Evolutionary conservation across 2,329 filamentous ascomycete species (phyloP), one percentile per base, ranked within the genome.

Genomic region (Diatrype stigma): DNA sequence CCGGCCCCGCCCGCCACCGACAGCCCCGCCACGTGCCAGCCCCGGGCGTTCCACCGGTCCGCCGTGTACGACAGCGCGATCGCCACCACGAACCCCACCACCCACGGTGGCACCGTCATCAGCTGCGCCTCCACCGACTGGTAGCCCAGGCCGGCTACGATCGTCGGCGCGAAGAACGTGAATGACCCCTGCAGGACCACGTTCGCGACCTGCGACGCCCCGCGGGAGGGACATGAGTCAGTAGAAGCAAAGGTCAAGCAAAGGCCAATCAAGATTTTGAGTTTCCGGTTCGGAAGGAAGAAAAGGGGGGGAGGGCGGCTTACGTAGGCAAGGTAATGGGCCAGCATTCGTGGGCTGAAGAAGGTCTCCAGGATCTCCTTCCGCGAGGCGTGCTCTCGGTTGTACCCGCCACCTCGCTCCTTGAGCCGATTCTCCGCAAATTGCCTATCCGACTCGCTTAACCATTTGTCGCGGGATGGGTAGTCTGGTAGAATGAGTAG

Each of bases 141-240:
- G 35, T 63, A 65, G 2, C 63, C 63, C 1, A 64, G 51, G 0
- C 63, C 76, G 2, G 75, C 76, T 8, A 80, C 75, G 70, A 79
- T 79, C 52, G 78, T 64, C 0, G 77, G 76, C 0, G 77, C 77
- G 56, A 73, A 80, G 58, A 78, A 80, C 21, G 79, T 77, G 55
- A 80, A 78, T 1, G 62, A 63, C 2, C 57, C 60, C 26, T 63
- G 63, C 6, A 56, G 52, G 6, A 64, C 58, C 3, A 60, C 57
- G 28, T 65, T 63, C 23, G 61, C 59, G 17, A 63, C 56, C 62
- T 64, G n/a, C 4, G n/a, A n/a, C n/a, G n/a, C n/a, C n/a, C n/a
- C n/a, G 11, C 12, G 19, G 21, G 12, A 23, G 50, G 7, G 28
- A 2, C 12, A 16, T n/a, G 23, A 10, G 34, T 51, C 21, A 53